Evolutionary conservation across 495 filamentous ascomycete genomes (phyloP).

Genomic region (Haplographium delicatum): DNA sequence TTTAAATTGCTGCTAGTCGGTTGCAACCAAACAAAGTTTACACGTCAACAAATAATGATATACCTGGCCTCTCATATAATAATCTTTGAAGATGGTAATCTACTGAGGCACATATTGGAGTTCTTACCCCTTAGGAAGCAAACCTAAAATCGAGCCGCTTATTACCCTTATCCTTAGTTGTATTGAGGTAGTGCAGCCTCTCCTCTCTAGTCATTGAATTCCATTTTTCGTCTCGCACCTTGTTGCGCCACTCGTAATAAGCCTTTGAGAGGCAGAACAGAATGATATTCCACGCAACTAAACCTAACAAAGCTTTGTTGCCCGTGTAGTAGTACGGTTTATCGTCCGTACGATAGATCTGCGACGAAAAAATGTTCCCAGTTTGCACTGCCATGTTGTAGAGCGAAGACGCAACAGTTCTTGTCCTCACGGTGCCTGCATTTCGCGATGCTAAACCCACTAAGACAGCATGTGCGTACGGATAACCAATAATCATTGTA

Average conservation of each 20-base stretch:
- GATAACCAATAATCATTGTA: slow-evolving; percentile 44
- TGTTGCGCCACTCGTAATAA: slow-evolving; percentile 60
- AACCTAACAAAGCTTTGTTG: slow-evolving; percentile 56
- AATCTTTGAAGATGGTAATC: too few species aligned
- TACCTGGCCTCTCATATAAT: too few species aligned
- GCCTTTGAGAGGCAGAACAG: slow-evolving; percentile 50
- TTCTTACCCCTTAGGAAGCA: not conserved
- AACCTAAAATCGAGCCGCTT: slow-evolving; percentile 42
- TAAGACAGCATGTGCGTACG: slow-evolving; percentile 51
- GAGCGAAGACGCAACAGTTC: slow-evolving; percentile 56
- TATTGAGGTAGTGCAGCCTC: slow-evolving; percentile 53
- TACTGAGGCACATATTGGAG: too few species aligned
- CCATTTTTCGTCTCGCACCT: slow-evolving; percentile 38
- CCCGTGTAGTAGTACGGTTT: slow-evolving; percentile 55
- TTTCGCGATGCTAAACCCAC: slow-evolving; percentile 63
- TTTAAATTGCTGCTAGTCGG: too few species aligned
- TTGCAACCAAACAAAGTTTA: too few species aligned
- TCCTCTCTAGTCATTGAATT: slow-evolving; percentile 55
- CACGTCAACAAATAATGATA: too few species aligned
- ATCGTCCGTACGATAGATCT: slow-evolving; percentile 44
- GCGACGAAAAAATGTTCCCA: slow-evolving; percentile 47
- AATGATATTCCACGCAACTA: slow-evolving; percentile 46
- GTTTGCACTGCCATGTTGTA: slow-evolving; percentile 75
- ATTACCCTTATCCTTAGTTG: slow-evolving; percentile 59
- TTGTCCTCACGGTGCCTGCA: slow-evolving; percentile 58